A percentile compares a stretch with the other conserved stretches of the same genome.
Evolutionary conservation across 148 eudicot genomes (phyloP).

Genomic region (Amaranthus hypochondriacus): DNA sequence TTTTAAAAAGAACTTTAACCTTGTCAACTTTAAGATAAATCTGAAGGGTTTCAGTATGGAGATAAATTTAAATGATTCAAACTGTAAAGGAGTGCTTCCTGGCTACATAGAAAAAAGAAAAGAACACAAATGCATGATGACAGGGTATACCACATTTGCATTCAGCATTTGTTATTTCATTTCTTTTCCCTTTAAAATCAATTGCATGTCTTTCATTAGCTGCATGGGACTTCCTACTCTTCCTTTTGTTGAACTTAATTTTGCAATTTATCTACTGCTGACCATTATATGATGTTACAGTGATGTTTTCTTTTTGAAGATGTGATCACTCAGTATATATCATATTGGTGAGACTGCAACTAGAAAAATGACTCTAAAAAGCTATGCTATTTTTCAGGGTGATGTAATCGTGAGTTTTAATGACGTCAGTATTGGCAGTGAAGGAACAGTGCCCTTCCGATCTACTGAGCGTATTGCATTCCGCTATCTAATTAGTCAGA

Average conservation of each 20-base stretch:
- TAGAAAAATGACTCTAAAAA: slow-evolving; percentile 12
- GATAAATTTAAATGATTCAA: not conserved
- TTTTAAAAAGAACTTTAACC: not conserved
- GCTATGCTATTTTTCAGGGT: slow-evolving; percentile 49
- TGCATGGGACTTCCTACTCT: not conserved
- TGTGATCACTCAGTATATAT: not conserved
- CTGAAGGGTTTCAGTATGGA: not conserved
- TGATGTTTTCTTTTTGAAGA: not conserved
- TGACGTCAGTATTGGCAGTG: slow-evolving; percentile 67
- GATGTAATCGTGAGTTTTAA: slow-evolving; percentile 93
- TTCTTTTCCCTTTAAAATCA: too few relatives aligned
- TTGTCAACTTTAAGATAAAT: not conserved
- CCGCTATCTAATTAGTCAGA: slow-evolving; percentile 92
- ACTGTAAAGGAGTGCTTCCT: not conserved
- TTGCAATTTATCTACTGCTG: not conserved
- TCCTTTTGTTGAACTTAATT: not conserved
- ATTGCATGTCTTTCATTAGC: not conserved
- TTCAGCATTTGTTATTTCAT: not conserved
- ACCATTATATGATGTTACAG: not conserved
- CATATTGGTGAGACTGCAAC: not conserved
- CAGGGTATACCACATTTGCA: not conserved
- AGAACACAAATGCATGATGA: not conserved
- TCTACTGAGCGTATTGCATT: slow-evolving; percentile 94
- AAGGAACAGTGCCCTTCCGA: slow-evolving; percentile 98
- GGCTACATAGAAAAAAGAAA: not conserved